Percentiles rank a stretch among this genome's conserved stretches.
These are phyloP conservation scores for Penicillium sp. DNA, from an alignment of 2,329 filamentous ascomycete genomes.

Conservation along the genomic window DNA sequence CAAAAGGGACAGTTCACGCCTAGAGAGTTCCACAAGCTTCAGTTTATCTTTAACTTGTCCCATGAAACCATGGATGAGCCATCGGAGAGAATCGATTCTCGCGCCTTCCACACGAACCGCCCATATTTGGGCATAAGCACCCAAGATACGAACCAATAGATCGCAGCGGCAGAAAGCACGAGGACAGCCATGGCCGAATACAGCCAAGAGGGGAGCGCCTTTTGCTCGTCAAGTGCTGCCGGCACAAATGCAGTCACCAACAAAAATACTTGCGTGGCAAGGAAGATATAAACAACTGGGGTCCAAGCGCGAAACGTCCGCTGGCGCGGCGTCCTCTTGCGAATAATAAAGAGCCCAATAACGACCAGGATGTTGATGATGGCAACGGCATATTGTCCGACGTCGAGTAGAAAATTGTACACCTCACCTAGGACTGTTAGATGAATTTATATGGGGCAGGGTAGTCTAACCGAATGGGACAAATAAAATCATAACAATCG, in stretches of 20 bases:
- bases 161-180: slow-evolving; percentile 1
- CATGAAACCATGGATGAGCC: slow-evolving; percentile 5
- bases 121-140: slow-evolving; percentile 5
- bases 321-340: background rate
- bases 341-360: slow-evolving; percentile 32
- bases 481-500: slow-evolving; percentile 64
- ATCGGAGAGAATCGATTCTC: slow-evolving; percentile 13
- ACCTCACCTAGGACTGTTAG: slow-evolving; percentile 37
- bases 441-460: too few species aligned
- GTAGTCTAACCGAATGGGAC: slow-evolving; percentile 56
- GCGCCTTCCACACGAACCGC: slow-evolving; percentile 10
- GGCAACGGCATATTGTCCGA: slow-evolving; percentile 38
- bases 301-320: slow-evolving; percentile 15
- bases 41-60: slow-evolving; percentile 16
- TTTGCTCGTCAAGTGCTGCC: background rate
- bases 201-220: slow-evolving; percentile 10
- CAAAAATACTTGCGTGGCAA: slow-evolving; percentile 13
- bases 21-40: background rate
- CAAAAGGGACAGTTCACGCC: background rate
- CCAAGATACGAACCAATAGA: slow-evolving; percentile 17
- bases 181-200: slow-evolving; percentile 12
- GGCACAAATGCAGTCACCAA: slow-evolving; percentile 16
- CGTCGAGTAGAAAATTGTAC: slow-evolving; percentile 37
- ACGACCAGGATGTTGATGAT: slow-evolving; percentile 40
- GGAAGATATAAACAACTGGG: slow-evolving; percentile 10